These are phyloP conservation scores for Zygnema cylindricum DNA, from an alignment of 139 green algal genomes.

Conservation along the genomic window DNA sequence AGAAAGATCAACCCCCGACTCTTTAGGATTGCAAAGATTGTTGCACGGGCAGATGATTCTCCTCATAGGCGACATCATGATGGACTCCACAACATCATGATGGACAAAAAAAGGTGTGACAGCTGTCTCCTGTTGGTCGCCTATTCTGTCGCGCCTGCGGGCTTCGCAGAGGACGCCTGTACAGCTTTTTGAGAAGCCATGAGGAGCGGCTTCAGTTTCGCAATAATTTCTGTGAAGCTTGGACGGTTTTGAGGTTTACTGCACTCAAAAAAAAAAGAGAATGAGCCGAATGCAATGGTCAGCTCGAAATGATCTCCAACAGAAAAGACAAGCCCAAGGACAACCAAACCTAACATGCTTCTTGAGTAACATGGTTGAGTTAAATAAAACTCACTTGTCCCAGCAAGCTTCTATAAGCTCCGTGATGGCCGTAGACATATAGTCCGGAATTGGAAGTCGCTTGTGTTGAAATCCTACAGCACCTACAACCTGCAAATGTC, in stretches of 20 bases:
- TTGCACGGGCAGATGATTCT: too few relatives aligned
- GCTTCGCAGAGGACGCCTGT: too few relatives aligned
- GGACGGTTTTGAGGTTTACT: slow-evolving; percentile 39
- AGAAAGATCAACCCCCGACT: too few relatives aligned
- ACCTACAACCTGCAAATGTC: slow-evolving; percentile 79
- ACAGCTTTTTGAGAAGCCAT: too few relatives aligned
- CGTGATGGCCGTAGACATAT: slow-evolving; percentile 64
- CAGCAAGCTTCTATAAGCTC: slow-evolving; percentile 53
- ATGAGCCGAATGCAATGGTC: not conserved
- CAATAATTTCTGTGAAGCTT: slow-evolving; percentile 40
- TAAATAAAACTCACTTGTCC: slow-evolving; percentile 37
- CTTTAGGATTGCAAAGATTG: too few relatives aligned
- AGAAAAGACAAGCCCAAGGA: not conserved
- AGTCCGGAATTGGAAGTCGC: slow-evolving; percentile 75
- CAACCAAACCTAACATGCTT: not conserved
- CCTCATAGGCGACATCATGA: too few relatives aligned
- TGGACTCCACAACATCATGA: too few relatives aligned
- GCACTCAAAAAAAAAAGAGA: not conserved
- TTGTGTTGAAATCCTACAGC: slow-evolving; percentile 82
- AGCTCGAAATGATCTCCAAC: slow-evolving; percentile 15
- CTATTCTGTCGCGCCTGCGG: too few relatives aligned
- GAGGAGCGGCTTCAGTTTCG: slow-evolving; percentile 24
- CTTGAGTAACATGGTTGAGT: not conserved
- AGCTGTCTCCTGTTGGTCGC: too few relatives aligned
- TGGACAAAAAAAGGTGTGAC: too few relatives aligned